phyloP scores from a whole-genome alignment of 768 basidiomycete species.

The Tephrocybe sp. region DNA sequence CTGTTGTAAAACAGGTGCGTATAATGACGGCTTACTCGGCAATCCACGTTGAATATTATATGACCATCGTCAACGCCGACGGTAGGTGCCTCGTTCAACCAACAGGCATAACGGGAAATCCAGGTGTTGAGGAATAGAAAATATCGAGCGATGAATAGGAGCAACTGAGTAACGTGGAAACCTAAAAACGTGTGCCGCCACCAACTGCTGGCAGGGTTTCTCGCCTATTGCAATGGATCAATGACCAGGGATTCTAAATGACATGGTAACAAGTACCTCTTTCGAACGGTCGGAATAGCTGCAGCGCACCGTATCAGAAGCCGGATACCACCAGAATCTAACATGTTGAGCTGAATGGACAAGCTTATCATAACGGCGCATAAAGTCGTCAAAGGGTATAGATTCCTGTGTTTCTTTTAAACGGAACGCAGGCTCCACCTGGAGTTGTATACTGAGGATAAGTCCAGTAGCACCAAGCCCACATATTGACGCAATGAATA shows the following conservation, averaged over 20 bases:
- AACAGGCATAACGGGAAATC: conserved; percentile 64
- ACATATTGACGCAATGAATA: conserved; percentile 89
- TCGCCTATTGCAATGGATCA: conserved; percentile 41
- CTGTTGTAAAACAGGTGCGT: background rate
- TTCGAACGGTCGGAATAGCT: conserved; percentile 73
- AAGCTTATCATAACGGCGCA: conserved; percentile 55
- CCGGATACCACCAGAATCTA: conserved; percentile 95
- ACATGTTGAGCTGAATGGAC: conserved; percentile 78
- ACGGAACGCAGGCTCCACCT: conserved; percentile 81
- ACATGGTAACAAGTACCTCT: conserved; percentile 53
- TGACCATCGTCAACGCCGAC: conserved; percentile 76
- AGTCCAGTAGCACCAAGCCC: conserved; percentile 91
- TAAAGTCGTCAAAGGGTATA: conserved; percentile 60
- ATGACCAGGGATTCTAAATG: conserved; percentile 2
- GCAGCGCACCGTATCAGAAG: conserved; percentile 67
- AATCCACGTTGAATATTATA: conserved; percentile 91
- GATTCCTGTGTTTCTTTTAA: conserved; percentile 72
- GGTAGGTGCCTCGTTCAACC: conserved; percentile 58
- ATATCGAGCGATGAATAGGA: conserved; percentile 77
- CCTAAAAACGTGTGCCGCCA: conserved; percentile 73
- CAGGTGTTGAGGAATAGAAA: conserved; percentile 60
- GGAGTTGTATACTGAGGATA: conserved; percentile 73
- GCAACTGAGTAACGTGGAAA: conserved; percentile 78
- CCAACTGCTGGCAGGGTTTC: conserved; percentile 54
- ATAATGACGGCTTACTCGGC: conserved; percentile 58